A percentile compares a stretch with the other conserved stretches of the same genome.
These are phyloP conservation scores for Colletotrichum zoysiae DNA, from an alignment of 2,329 filamentous ascomycete species.

Conservation along the genomic window DNA sequence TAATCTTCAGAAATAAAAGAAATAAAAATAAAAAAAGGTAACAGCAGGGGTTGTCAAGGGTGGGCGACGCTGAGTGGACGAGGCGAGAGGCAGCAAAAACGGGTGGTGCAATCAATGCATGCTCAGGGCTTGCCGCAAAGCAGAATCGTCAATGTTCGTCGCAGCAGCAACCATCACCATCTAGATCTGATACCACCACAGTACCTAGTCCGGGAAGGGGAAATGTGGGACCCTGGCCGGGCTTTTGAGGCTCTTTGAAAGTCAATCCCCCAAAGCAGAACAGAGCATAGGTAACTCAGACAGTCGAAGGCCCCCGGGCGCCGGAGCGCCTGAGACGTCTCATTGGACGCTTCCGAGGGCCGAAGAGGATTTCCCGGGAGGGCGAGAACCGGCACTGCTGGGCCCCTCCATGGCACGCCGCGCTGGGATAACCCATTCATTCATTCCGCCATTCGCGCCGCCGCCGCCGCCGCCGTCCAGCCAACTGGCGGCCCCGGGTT, in stretches of 20 bases:
- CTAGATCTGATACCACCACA: constrained; percentile 25
- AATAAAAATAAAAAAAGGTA: not conserved
- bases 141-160: constrained; percentile 19
- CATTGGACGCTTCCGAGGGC: constrained; percentile 27
- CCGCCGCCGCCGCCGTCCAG: no score
- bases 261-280: not conserved
- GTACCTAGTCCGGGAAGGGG: not conserved
- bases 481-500: not conserved
- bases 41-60: constrained; percentile 19
- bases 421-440: not conserved
- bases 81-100: not conserved
- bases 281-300: constrained; percentile 3
- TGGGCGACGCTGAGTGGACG: constrained; percentile 19
- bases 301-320: constrained; percentile 8
- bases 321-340: constrained; percentile 30
- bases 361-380: constrained; percentile 42
- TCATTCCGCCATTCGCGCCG: not conserved
- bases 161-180: constrained; percentile 13
- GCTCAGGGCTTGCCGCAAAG: constrained; percentile 9
- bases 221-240: not conserved
- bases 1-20: no score
- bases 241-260: constrained; percentile 7
- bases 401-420: constrained; percentile 26
- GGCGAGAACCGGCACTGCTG: constrained; percentile 39
- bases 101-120: constrained; percentile 24